Conservation (phyloP, 176 grass and related monocot species). For the Carex pumila region DNA sequence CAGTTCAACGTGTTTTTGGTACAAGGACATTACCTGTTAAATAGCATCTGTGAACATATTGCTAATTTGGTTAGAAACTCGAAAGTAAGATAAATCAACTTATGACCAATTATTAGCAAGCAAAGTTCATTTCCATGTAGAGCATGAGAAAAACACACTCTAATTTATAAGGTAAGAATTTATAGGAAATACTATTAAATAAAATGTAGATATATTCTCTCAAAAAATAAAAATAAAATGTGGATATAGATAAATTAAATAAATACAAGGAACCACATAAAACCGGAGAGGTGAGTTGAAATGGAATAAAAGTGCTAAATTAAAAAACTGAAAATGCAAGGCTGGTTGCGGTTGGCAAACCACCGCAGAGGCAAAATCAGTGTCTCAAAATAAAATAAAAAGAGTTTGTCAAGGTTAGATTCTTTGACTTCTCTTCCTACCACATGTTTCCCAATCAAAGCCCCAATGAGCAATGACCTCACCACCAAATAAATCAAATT, state of each 20-base stretch:
- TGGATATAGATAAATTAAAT: neutral
- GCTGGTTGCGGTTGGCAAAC: conserved; percentile 15
- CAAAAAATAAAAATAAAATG: neutral
- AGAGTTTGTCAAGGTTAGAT: neutral
- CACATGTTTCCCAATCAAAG: neutral
- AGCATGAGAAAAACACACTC: neutral
- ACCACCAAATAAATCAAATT: neutral
- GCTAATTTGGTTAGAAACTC: neutral
- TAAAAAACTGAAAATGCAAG: conserved; percentile 6
- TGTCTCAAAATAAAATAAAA: neutral
- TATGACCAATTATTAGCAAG: neutral
- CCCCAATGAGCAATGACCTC: neutral
- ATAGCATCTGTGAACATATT: neutral
- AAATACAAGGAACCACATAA: neutral
- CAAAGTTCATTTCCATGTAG: neutral
- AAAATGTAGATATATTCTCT: neutral
- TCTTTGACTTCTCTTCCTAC: neutral
- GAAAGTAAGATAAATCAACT: neutral
- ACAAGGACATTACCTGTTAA: neutral
- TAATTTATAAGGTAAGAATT: neutral
- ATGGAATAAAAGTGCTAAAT: neutral
- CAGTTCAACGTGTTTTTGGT: neutral
- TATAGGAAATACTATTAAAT: neutral
- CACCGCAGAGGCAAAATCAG: neutral
- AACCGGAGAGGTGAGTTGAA: neutral